Evolutionary conservation across 1,139 yeast species (phyloP), one percentile per base, ranked within the genome.

Genomic region (Waltiozyma sp.): DNA sequence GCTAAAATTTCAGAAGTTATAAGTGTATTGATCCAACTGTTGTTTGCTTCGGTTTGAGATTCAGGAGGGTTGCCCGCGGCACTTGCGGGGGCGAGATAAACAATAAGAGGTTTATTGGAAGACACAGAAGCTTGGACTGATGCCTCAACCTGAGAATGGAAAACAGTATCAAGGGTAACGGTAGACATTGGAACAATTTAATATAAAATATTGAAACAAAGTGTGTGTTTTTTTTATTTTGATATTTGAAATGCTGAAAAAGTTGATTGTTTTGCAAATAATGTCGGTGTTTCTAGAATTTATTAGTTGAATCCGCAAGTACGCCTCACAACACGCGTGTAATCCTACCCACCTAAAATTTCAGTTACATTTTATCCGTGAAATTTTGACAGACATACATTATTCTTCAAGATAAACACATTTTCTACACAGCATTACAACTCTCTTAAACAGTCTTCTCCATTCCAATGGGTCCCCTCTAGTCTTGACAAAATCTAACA

Each of bases 381-480:
- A 11, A 26, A 11, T 26, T 6, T 6, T 11, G n/a, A 7, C 31
- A 26, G 31, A 5, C 10, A 14, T 10, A 26, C 4, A 26, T 26
- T 4, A 26, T 4, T 26, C 14, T 21, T 21, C 8, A 15, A 47
- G 41, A 28, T 48, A 53, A 8, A 73, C 73, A 7, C 70, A 66
- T 41, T 75, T 79, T 51, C 78, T 69, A 49, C 81, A 75, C 18
- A 71, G 55, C 5, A 73, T 58, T 1, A 79, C 71, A 23, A 75
- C 65, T 40, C 67, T 64, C 52, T 76, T 76, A 59, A 79, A 80
- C 31, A 79, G 60, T 15, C 75, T 61, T 55, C 86, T 66, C 86
- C 86, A 80, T 55, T 79, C 85, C 38, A 80, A 56, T 0, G 85
- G 85, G 59, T 80, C 84, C 0, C 83, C 83, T 34, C 67, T 66